These are phyloP conservation scores for Taxillus chinensis DNA, from an alignment of 164 flowering plant species.

Conservation along the genomic window DNA sequence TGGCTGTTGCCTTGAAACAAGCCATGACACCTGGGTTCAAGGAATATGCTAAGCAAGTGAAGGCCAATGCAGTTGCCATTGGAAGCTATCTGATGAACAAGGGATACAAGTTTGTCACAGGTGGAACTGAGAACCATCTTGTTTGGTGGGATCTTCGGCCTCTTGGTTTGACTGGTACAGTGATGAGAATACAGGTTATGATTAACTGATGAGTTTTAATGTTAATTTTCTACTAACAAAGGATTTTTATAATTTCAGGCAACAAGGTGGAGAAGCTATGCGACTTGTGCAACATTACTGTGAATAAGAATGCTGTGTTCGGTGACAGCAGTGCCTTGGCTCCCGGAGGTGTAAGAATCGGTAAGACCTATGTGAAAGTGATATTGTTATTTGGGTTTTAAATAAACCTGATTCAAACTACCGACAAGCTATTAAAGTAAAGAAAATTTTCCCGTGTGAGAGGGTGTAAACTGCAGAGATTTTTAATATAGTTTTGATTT, in stretches of 20 bases:
- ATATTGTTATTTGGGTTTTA: background rate
- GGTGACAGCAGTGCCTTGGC: constrained; percentile 99
- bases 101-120: constrained; percentile 87
- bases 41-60: constrained; percentile 95
- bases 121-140: constrained; percentile 98
- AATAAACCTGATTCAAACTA: background rate
- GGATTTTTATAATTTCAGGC: constrained; percentile 32
- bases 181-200: background rate
- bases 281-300: constrained; percentile 82
- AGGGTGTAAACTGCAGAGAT: too few relatives aligned
- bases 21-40: constrained; percentile 79
- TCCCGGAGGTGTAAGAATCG: constrained; percentile 96
- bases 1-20: constrained; percentile 96
- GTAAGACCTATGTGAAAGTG: constrained; percentile 24
- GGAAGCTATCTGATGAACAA: constrained; percentile 90
- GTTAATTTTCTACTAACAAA: background rate
- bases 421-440: background rate
- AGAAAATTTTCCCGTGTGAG: constrained; percentile 63
- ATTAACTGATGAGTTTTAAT: background rate
- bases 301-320: constrained; percentile 97
- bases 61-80: constrained; percentile 93
- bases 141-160: constrained; percentile 99
- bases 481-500: too few relatives aligned
- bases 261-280: constrained; percentile 96
- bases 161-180: constrained; percentile 91